Evolutionary conservation across 2,329 filamentous ascomycete species (phyloP), one percentile per base, ranked within the genome.

Genomic region (Xylaria sp.): DNA sequence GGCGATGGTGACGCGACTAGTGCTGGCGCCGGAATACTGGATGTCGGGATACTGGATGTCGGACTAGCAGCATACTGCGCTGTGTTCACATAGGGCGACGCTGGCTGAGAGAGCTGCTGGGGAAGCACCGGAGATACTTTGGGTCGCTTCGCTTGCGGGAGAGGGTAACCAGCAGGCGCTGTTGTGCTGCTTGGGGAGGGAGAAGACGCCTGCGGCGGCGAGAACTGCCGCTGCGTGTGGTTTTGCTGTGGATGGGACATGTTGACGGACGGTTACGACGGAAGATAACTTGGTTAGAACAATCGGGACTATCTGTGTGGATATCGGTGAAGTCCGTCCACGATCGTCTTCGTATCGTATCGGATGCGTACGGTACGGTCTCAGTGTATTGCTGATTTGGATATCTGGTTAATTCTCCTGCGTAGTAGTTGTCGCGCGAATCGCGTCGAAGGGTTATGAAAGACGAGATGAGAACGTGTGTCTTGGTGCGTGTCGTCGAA

Each of bases 121-220:
- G 88, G 76, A 39, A 86, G 83, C 59, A 86, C 86, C 55, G 88
- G 86, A 30, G 88, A 90, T 52, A 90, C 76, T 59, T 85, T 87
- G 72, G 83, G 87, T 72, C 89, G 83, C 77, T 94, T 93, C 60
- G 83, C 84, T 13, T 90, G 86, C 53, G 89, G 89, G 53, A 87
- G 83, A 61, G 74, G 70, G 67, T 75, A 88, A 55, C 74, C 76
- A 13, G 80, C 76, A 64, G 82, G 81, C 37, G 80, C 78, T 18
- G 83, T 79, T 30, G 83, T 78, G 19, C 81, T 77, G 54, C 78
- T 81, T 50, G 87, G 85, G 23, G 87, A 87, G 23, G 85, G 81
- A 42, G 82, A 80, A 53, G 80, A 42, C 30, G 58, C 80, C 59
- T 83, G 86, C 73, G 72, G 73, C 75, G 73, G 57, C 65, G 70